Evolutionary conservation across 495 filamentous ascomycete genomes (phyloP), one percentile per base, ranked within the genome.

Genomic region (Lasiosphaeris hirsuta): DNA sequence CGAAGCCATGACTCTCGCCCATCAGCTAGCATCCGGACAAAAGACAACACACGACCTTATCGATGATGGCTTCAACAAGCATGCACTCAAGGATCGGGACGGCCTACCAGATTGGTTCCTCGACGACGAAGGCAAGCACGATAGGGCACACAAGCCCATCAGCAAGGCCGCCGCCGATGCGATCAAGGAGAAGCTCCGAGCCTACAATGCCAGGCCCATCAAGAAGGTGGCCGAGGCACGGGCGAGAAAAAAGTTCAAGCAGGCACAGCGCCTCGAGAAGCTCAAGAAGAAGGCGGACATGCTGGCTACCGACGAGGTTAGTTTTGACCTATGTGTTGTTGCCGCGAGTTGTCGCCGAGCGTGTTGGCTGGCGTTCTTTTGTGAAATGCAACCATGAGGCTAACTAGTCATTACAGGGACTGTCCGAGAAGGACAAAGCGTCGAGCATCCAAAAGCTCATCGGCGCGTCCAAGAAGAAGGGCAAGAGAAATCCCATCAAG

Each of bases 141-240:
- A 89, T 70, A 89, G 85, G 70, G 84, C 84, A 7, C 85, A 91
- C 49, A 88, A 90, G 39, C 95, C 94, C 35, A 92, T 95, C 64
- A 92, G 86, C 52, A 92, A 91, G 62, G 90, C 90, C 13, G 95
- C 87, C 0, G 93, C 95, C 2, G 79, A 81, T 18, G 94, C 94
- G n/a, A 96, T 97, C 77, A 90, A 92, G 71, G 94, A 96, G 64
- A 97, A 97, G 78, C 70, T 87, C 66, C 88, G 92, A 5, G 92
- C 95, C 2, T 83, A 96, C 59, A 99, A 99, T 69, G 94, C 93
- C 10, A 85, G 94, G 37, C 94, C 94, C 0, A 97, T 97, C 83
- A 99, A 99, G 85, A 99, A 99, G 78, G 94, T 99, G 15, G 86
- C 89, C 62, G 94, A 99, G 71, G 94, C 94, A 18, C 90, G 92